Evolutionary conservation across 1,284 basidiomycete species (phyloP).

Genomic region (Boletus semigastroideus): DNA sequence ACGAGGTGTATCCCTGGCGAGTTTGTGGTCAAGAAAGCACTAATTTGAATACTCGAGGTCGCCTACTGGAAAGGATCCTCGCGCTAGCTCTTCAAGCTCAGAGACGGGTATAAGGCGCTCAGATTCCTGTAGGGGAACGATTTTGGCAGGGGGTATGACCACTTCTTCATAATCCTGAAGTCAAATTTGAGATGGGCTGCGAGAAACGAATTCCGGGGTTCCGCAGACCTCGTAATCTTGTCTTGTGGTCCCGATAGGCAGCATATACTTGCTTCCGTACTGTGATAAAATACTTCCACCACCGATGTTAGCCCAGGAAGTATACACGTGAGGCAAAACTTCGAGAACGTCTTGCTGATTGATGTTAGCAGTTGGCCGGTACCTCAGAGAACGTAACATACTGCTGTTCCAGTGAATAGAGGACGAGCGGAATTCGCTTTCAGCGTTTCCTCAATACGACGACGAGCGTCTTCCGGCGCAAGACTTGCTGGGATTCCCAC

Average conservation of each 20-base stretch:
- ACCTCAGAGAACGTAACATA: constrained; percentile 33
- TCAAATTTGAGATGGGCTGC: constrained; percentile 4
- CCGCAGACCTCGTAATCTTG: constrained; percentile 58
- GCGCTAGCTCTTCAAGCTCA: constrained; percentile 79
- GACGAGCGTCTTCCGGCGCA: constrained; percentile 55
- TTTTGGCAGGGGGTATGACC: constrained; percentile 81
- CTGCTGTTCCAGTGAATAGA: constrained; percentile 59
- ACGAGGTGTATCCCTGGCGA: constrained; percentile 75
- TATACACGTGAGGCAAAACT: constrained; percentile 89
- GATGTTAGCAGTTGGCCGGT: constrained; percentile 8
- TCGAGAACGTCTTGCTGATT: constrained; percentile 57
- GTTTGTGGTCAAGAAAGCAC: constrained; percentile 3
- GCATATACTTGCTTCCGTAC: constrained; percentile 72
- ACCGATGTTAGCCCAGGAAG: constrained; percentile 51
- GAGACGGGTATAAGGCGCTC: constrained; percentile 77
- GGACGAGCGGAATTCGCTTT: constrained; percentile 68
- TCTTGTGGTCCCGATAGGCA: constrained; percentile 84
- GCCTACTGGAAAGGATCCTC: constrained; percentile 86
- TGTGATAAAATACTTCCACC: constrained; percentile 72
- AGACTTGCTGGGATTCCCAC: constrained; percentile 34
- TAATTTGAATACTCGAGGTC: background rate
- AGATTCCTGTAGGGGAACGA: constrained; percentile 70
- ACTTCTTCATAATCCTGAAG: constrained; percentile 78
- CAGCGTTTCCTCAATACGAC: constrained; percentile 66
- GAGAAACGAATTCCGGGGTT: background rate